Conservation (phyloP, 768 basidiomycete genomes). For the Gautieria morchelliformis region DNA sequence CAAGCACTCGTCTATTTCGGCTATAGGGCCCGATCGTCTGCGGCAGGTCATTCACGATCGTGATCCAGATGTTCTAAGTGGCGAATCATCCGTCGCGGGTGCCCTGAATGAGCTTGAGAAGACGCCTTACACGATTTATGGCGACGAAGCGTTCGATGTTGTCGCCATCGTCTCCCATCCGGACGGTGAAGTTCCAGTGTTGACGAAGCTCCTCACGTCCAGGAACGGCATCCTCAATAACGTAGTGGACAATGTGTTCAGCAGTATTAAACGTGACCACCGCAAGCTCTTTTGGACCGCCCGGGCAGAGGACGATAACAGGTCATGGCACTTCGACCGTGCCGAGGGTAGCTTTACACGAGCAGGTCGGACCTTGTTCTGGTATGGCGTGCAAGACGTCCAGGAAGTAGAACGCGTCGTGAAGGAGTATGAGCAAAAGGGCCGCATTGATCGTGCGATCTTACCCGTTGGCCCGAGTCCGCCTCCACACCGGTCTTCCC, state of each 20-base stretch:
- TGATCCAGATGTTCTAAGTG: conserved; percentile 82
- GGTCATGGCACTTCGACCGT: conserved; percentile 97
- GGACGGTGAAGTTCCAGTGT: conserved; percentile 75
- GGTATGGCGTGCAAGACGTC: conserved; percentile 92
- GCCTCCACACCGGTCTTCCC: conserved; percentile 37
- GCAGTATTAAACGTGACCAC: conserved; percentile 92
- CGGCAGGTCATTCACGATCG: conserved; percentile 93
- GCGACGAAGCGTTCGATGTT: conserved; percentile 96
- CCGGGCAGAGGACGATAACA: conserved; percentile 90
- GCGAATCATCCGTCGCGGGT: conserved; percentile 77
- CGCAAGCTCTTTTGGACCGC: conserved; percentile 96
- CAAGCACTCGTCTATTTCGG: conserved; percentile 74
- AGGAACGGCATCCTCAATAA: conserved; percentile 86
- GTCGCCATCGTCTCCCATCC: conserved; percentile 93
- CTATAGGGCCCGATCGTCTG: conserved; percentile 86
- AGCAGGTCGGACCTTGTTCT: conserved; percentile 89
- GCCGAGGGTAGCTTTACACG: conserved; percentile 97
- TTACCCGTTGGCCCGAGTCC: conserved; percentile 78
- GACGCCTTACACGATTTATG: conserved; percentile 88
- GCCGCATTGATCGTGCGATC: conserved; percentile 80
- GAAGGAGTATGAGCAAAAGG: conserved; percentile 54
- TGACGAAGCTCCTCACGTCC: conserved; percentile 87
- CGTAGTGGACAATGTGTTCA: conserved; percentile 96
- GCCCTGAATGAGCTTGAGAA: conserved; percentile 75
- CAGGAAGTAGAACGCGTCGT: conserved; percentile 85